These are phyloP conservation scores for Viscum album DNA, from an alignment of 177 flowering plant genomes.

Conservation along the genomic window DNA sequence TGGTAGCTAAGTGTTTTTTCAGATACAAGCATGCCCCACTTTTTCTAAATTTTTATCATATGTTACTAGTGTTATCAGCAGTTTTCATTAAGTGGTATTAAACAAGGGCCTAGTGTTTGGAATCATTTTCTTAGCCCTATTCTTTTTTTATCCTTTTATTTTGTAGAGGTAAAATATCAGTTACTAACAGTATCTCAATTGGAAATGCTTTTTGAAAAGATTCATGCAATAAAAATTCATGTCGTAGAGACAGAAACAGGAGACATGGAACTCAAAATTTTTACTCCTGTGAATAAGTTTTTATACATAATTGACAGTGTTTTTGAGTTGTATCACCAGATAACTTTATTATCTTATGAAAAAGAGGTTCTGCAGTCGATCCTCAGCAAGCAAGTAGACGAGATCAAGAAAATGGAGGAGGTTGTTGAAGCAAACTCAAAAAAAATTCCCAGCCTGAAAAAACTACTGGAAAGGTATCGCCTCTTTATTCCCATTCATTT, in stretches of 20 bases:
- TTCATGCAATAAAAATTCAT: constrained; percentile 33
- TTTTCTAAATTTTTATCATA: no score
- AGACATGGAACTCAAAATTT: constrained; percentile 22
- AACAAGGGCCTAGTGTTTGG: no score
- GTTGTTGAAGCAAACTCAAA: constrained; percentile 26
- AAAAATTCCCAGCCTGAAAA: no score
- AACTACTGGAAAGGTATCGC: no score
- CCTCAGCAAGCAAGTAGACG: constrained; percentile 29
- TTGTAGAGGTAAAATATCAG: constrained; percentile 36
- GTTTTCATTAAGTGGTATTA: no score
- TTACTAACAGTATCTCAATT: constrained; percentile 37
- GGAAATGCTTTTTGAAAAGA: constrained; percentile 41
- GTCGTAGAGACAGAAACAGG: constrained; percentile 20
- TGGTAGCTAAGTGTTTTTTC: no score
- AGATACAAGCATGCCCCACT: no score
- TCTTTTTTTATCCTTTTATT: constrained; percentile 2
- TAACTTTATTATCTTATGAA: constrained; percentile 31
- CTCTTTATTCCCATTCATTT: no score
- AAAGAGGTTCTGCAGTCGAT: constrained; percentile 45
- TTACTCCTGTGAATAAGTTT: constrained; percentile 42
- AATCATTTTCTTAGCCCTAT: no score
- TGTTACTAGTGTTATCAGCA: no score
- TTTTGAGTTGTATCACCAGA: constrained; percentile 28
- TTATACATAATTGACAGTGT: constrained; percentile 38
- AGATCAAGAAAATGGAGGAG: constrained; percentile 43